phyloP scores from a whole-genome alignment of 768 basidiomycete genomes.

The Melanogaster broomeanus region DNA sequence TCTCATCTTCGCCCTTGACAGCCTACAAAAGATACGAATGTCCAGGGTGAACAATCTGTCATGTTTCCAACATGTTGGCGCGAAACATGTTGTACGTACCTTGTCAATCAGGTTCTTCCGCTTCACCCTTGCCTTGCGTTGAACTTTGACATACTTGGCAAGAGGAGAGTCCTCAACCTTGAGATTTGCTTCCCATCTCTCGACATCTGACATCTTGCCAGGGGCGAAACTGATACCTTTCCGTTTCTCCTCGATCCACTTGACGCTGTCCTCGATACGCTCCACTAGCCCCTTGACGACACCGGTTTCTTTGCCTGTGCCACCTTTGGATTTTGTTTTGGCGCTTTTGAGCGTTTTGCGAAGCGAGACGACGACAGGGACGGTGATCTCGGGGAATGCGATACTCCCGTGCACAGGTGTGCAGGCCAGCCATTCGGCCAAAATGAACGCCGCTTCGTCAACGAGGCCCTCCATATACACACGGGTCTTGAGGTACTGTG shows the following conservation, averaged over 20 bases:
- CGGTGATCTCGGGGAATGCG: slow-evolving; percentile 89
- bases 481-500: slow-evolving; percentile 85
- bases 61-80: not conserved
- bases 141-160: slow-evolving; percentile 78
- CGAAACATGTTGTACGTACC: slow-evolving; percentile 39
- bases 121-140: slow-evolving; percentile 79
- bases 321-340: slow-evolving; percentile 39
- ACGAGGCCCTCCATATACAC: slow-evolving; percentile 81
- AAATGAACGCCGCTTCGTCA: slow-evolving; percentile 78
- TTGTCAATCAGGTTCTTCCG: slow-evolving; percentile 71
- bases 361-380: slow-evolving; percentile 75
- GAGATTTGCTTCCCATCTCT: slow-evolving; percentile 67
- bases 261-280: slow-evolving; percentile 80
- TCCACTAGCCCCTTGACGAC: slow-evolving; percentile 80
- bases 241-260: slow-evolving; percentile 75
- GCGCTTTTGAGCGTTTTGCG: slow-evolving; percentile 71
- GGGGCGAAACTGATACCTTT: slow-evolving; percentile 76
- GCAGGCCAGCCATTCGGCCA: slow-evolving; percentile 82
- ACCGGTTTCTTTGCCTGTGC: slow-evolving; percentile 54
- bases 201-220: slow-evolving; percentile 65
- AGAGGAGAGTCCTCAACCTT: slow-evolving; percentile 73
- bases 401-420: slow-evolving; percentile 76
- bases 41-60: slow-evolving; percentile 19
- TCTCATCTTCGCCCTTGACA: slow-evolving; percentile 67
- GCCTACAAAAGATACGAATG: slow-evolving; percentile 46